phyloP scores from a whole-genome alignment of 108 stramenopile species.

The Discostella pseudostelligera region DNA sequence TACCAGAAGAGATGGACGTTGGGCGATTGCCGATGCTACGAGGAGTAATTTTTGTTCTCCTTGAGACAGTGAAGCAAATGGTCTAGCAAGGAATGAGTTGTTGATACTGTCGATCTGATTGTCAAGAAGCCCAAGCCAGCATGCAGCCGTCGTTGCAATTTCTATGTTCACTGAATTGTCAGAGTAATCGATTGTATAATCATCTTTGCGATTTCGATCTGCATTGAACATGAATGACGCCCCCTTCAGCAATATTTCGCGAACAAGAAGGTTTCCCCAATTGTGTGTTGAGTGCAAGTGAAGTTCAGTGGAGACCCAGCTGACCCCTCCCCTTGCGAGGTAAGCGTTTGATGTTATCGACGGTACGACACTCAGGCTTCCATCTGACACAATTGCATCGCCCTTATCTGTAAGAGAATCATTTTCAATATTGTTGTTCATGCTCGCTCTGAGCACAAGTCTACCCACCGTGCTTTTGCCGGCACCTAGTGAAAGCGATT shows the following conservation, averaged over 20 bases:
- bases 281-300: constrained; percentile 59
- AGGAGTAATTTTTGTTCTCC: constrained; percentile 81
- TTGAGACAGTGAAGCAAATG: constrained; percentile 66
- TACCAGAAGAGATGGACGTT: constrained; percentile 61
- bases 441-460: constrained; percentile 47
- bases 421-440: background rate
- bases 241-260: constrained; percentile 24
- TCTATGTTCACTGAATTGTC: constrained; percentile 13
- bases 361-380: constrained; percentile 21
- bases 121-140: constrained; percentile 36
- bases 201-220: constrained; percentile 11
- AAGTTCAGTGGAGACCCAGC: constrained; percentile 78
- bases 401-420: background rate
- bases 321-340: constrained; percentile 35
- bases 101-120: constrained; percentile 9
- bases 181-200: background rate
- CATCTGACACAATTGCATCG: constrained; percentile 25
- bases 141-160: constrained; percentile 5
- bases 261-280: constrained; percentile 24
- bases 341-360: background rate
- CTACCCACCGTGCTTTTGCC: constrained; percentile 70
- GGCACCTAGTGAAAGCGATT: constrained; percentile 13
- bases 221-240: constrained; percentile 20
- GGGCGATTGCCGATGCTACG: constrained; percentile 60
- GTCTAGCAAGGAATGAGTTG: constrained; percentile 26